Base-by-base conservation (phyloP, 495 filamentous ascomycete genomes). In the Neurospora sp. region DNA sequence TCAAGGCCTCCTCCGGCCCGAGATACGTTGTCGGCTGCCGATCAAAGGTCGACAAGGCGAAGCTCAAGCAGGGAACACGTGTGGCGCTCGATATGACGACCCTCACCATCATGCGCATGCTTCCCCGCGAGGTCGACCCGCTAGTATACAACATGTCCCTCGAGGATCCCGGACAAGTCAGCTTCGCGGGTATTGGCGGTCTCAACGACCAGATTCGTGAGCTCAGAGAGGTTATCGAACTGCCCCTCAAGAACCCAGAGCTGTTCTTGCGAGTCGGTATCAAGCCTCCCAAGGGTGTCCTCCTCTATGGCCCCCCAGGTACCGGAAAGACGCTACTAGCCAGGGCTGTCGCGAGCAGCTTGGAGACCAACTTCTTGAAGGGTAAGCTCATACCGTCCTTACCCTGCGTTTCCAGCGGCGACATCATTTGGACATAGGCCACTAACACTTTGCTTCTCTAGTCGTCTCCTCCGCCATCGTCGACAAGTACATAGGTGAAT, bases 111-210 rank as follows among this genome's bases (percentile, higher is more conserved):
- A 99, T 99, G 96, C 93, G 96, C 73, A 99, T 99, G 96, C 85
- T 99, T 48, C 96, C 96, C 48, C 93, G 96, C 76, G 96, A 99
- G 85, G 96, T 99, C 75, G 96, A 99, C 80, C 96, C 96, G 20
- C 84, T 98, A 75, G 96, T 99, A 69, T 99, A 99, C 88, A 99
- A 98, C 86, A 99, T 99, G 96, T 99, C 96, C 53, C 84, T 99
- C 72, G 96, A 98, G 82, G 96, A 99, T 79, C 96, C 96, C 1
- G 96, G 96, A 22, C 94, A 98, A 81, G 92, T 99, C 81, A 97
- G 92, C 85, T 99, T 99, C 79, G 95, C 90, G n/a, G 96, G 96
- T 75, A 99, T 99, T 78, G 96, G 96, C 84, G 96, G 96, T 76
- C 83, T 99, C 78, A 99, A 99, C 83, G 96, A 99, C 74, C 96